phyloP scores from a whole-genome alignment of 2,329 filamentous ascomycete species.

The Aspergillus tanneri region DNA sequence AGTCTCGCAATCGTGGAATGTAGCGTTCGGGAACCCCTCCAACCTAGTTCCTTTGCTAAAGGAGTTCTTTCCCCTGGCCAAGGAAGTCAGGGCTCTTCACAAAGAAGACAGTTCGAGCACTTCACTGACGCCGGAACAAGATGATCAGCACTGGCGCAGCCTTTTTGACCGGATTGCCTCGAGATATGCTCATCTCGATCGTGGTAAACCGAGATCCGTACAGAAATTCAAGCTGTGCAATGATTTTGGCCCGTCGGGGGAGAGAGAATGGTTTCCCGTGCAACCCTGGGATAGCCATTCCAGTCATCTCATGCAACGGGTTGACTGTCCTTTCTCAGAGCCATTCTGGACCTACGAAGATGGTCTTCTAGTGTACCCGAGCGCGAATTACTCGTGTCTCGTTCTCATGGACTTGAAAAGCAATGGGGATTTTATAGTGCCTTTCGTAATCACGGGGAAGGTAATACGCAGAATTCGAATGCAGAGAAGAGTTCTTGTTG shows the following conservation, averaged over 20 bases:
- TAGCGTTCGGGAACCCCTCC: slow-evolving; percentile 51
- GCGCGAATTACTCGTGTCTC: slow-evolving; percentile 33
- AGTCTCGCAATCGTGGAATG: slow-evolving; percentile 52
- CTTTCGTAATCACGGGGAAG: slow-evolving; percentile 53
- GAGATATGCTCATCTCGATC: slow-evolving; percentile 56
- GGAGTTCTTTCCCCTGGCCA: slow-evolving; percentile 53
- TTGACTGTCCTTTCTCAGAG: slow-evolving; percentile 39
- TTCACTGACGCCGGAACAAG: background rate
- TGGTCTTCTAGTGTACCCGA: slow-evolving; percentile 57
- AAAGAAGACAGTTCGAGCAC: slow-evolving; percentile 1
- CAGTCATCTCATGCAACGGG: slow-evolving; percentile 32
- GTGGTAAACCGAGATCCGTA: slow-evolving; percentile 49
- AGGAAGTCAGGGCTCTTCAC: slow-evolving; percentile 51
- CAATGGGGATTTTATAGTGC: slow-evolving; percentile 46
- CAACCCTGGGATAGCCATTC: slow-evolving; percentile 44
- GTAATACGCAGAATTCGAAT: slow-evolving; percentile 57
- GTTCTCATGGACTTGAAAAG: slow-evolving; percentile 54
- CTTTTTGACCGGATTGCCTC: slow-evolving; percentile 53
- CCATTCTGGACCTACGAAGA: slow-evolving; percentile 59
- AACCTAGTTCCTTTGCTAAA: slow-evolving; percentile 52
- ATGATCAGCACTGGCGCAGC: slow-evolving; percentile 17
- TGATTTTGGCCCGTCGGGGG: slow-evolving; percentile 35
- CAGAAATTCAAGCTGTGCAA: slow-evolving; percentile 48
- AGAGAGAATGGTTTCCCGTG: slow-evolving; percentile 42
- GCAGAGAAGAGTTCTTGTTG: slow-evolving; percentile 54